phyloP scores from a whole-genome alignment of 164 flowering plant genomes.

The Chimonanthus praecox region DNA sequence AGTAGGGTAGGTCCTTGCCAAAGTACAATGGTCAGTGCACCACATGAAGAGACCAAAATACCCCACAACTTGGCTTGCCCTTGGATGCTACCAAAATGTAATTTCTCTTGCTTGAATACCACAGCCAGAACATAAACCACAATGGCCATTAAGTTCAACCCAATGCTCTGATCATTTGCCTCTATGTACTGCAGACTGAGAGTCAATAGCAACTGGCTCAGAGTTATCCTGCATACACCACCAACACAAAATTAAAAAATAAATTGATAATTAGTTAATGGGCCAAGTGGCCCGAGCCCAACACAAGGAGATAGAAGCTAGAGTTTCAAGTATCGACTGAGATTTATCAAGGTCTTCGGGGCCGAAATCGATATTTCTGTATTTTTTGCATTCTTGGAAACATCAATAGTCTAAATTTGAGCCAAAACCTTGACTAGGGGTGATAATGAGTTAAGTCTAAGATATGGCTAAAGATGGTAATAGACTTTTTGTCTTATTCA shows the following conservation, averaged over 20 bases:
- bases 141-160: constrained; percentile 10
- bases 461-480: too few species aligned
- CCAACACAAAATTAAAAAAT: not conserved
- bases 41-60: constrained; percentile 9
- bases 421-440: too few species aligned
- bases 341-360: not conserved
- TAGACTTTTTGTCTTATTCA: too few species aligned
- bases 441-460: too few species aligned
- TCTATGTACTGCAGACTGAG: constrained; percentile 10
- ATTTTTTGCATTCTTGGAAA: too few species aligned
- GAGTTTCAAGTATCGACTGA: not conserved
- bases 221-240: constrained; percentile 7
- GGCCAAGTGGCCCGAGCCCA: not conserved
- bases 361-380: too few species aligned
- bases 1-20: constrained; percentile 16
- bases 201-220: constrained; percentile 13
- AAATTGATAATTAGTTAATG: not conserved
- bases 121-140: constrained; percentile 14
- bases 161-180: constrained; percentile 16
- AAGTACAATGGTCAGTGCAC: constrained; percentile 15
- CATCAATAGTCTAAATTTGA: too few species aligned
- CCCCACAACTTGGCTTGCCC: constrained; percentile 25
- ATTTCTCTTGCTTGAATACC: constrained; percentile 17
- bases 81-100: constrained; percentile 9
- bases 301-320: not conserved